Evolutionary conservation across 768 basidiomycete genomes (phyloP).

Genomic region (Phylloporus sp.): DNA sequence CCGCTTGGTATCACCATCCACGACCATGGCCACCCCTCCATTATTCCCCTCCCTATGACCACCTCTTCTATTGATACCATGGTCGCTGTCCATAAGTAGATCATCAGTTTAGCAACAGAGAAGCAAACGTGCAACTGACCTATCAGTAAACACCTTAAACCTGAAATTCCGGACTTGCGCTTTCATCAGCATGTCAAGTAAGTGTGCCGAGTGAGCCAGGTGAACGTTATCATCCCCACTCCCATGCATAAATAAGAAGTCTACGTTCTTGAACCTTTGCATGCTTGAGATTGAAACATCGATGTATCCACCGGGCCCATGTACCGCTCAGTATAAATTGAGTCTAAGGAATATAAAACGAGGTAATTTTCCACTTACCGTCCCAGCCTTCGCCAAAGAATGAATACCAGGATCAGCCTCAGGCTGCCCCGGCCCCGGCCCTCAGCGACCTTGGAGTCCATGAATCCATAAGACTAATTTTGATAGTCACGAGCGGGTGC

Average conservation of each 20-base stretch:
- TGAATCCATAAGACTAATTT: conserved; percentile 87
- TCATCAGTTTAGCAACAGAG: conserved; percentile 7
- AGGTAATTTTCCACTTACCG: conserved; percentile 47
- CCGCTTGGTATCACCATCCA: conserved; percentile 42
- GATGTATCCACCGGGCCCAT: conserved; percentile 92
- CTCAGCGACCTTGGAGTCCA: conserved; percentile 90
- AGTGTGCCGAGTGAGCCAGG: conserved; percentile 82
- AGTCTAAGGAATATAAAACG: conserved; percentile 47
- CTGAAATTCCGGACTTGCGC: conserved; percentile 68
- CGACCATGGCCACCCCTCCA: conserved; percentile 81
- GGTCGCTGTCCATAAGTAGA: conserved; percentile 54
- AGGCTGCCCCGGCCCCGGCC: no score
- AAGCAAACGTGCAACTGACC: conserved; percentile 43
- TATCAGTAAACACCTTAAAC: conserved; percentile 97
- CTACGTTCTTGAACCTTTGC: conserved; percentile 74
- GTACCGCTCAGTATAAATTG: conserved; percentile 97
- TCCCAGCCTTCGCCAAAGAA: conserved; percentile 86
- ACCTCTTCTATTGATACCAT: conserved; percentile 66
- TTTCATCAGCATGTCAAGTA: conserved; percentile 90
- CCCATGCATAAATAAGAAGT: conserved; percentile 87
- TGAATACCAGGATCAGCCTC: conserved; percentile 88
- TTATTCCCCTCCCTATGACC: conserved; percentile 84
- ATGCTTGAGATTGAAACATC: conserved; percentile 87
- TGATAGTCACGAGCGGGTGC: neutral
- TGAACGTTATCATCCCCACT: conserved; percentile 98